Percentiles rank a stretch among this genome's conserved stretches.
phyloP scores from a whole-genome alignment of 2,329 filamentous ascomycete genomes.

The Phialemonium atrogriseum region DNA sequence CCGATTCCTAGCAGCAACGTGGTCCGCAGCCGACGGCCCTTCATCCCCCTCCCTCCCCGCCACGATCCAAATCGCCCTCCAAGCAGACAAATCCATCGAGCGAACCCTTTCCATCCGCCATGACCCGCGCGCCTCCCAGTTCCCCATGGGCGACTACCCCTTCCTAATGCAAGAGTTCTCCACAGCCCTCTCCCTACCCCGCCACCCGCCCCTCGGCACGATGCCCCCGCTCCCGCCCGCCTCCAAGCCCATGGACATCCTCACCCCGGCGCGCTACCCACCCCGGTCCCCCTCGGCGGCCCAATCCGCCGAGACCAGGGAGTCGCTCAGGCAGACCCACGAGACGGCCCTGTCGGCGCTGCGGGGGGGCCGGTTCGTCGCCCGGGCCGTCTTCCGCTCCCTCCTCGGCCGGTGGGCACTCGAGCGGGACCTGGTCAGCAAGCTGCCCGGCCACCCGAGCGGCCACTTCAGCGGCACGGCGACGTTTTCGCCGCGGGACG shows the following conservation, averaged over 20 bases:
- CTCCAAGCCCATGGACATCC: conserved; percentile 38
- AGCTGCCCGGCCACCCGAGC: conserved; percentile 49
- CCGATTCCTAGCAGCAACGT: conserved; percentile 54
- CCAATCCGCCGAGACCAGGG: conserved; percentile 29
- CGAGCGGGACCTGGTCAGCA: conserved; percentile 45
- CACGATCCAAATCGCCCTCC: conserved; percentile 30
- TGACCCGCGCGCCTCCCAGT: conserved; percentile 53
- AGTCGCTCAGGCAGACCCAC: conserved; percentile 38
- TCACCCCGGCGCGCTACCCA: conserved; percentile 49
- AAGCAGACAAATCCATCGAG: conserved; percentile 33
- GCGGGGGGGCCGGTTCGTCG: conserved; percentile 42
- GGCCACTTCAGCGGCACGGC: conserved; percentile 59
- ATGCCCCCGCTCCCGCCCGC: conserved; percentile 32
- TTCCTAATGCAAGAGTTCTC: conserved; percentile 68
- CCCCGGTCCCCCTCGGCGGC: conserved; percentile 29
- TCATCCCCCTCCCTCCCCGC: conserved; percentile 13
- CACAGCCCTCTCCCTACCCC: conserved; percentile 45
- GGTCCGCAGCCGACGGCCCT: conserved; percentile 30
- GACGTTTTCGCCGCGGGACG: conserved; percentile 52
- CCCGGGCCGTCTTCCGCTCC: conserved; percentile 60
- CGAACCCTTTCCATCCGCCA: conserved; percentile 41
- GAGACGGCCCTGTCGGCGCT: conserved; percentile 32
- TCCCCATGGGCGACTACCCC: conserved; percentile 76
- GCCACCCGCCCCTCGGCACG: conserved; percentile 21
- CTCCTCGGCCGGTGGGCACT: conserved; percentile 64